Evolutionary conservation across 2,329 filamentous ascomycete genomes (phyloP).

Genomic region (Grosmannia clavigera): DNA sequence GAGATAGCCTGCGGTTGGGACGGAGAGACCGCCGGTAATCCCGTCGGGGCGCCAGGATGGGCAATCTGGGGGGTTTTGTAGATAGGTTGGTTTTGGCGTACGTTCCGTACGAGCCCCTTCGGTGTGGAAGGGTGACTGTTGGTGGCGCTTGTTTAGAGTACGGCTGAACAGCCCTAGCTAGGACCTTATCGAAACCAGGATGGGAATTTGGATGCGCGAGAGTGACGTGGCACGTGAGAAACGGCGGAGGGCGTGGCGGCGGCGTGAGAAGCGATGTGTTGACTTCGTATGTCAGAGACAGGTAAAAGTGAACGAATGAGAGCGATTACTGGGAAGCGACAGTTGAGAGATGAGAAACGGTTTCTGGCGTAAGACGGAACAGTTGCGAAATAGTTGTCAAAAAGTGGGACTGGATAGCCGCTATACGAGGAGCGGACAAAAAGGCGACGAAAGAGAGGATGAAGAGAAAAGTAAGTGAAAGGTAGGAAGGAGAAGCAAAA

Average conservation of each 20-base stretch:
- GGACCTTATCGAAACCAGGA: no score
- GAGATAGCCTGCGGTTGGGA: slow-evolving; percentile 21
- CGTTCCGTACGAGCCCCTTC: background rate
- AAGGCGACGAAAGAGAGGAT: background rate
- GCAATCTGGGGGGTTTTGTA: slow-evolving; percentile 16
- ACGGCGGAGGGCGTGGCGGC: background rate
- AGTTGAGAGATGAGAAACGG: background rate
- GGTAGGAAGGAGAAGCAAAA: background rate
- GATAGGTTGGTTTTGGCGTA: no score
- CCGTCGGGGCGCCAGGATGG: slow-evolving; percentile 32
- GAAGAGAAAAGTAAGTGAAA: background rate
- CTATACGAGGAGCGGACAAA: background rate
- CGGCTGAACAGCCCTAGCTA: background rate
- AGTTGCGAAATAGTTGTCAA: background rate
- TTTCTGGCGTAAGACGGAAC: background rate
- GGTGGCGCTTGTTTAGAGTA: background rate
- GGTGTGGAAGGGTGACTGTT: background rate
- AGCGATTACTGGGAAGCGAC: background rate
- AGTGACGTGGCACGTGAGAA: background rate
- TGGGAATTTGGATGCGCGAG: background rate
- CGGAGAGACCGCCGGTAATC: slow-evolving; percentile 34
- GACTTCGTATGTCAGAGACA: background rate
- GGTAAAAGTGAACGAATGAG: background rate
- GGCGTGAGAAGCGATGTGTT: background rate
- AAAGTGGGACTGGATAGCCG: background rate